Base-by-base conservation (phyloP, 2,329 filamentous ascomycete species). In the Fusarium guadeloupense region DNA sequence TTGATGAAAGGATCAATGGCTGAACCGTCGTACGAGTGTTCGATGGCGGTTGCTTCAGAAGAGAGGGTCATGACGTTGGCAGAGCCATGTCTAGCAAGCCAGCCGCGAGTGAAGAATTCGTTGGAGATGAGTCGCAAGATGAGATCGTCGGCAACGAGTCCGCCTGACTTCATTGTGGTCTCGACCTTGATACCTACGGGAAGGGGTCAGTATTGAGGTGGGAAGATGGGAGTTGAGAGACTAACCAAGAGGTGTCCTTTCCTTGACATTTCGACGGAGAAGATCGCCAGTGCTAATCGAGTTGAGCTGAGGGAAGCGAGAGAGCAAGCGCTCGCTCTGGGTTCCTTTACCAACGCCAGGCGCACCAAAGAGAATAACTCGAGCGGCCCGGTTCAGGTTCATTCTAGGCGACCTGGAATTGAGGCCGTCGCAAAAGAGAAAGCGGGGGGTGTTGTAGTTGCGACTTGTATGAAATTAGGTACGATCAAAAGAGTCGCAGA, bases 301-400 rank as follows among this genome's bases (percentile, higher is more conserved):
- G 47, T 92, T 90, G 40, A 99, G 82, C 72, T 97, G 91, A 4
- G 93, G 92, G 73, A 95, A 99, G 66, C 91, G 88, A 68, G 88
- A 82, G 67, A 98, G 88, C 61, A 99, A 82, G 59, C 95, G 88
- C 76, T 96, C 91, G 45, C 92, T 92, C 80, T 99, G 95, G 4
- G 95, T 99, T 62, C 94, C 95, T 77, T 99, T 99, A 62, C 95
- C 95, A 53, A 97, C 95, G 54, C 93, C 93, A n/a, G 95, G 95
- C 46, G 94, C 93, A 69, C 95, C 95, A 69, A 99, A 87, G 67
- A 99, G 87, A 73, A 99, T 98, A 63, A 98, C 89, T 62, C 95
- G 90, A 49, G 95, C 95, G 54, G 95, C 94, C 78, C 84, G 88
- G 66, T 83, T 85, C 72, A 96, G 85, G 78, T 86, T 83, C 86